phyloP scores from a whole-genome alignment of 2,329 filamentous ascomycete species.

The Fusarium albidum region DNA sequence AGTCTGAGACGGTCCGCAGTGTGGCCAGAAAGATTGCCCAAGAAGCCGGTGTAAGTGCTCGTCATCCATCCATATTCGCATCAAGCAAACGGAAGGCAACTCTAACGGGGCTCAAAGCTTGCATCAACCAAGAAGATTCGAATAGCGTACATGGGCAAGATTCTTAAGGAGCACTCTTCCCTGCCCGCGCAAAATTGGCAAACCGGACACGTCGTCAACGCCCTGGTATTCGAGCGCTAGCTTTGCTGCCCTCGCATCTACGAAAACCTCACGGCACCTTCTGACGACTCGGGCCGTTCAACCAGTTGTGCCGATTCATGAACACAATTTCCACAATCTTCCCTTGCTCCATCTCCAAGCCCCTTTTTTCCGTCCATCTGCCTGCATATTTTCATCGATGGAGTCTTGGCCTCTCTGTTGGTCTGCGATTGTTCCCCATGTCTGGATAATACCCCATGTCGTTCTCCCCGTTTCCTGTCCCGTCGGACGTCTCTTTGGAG shows the following conservation, averaged over 20 bases:
- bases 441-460: constrained; percentile 42
- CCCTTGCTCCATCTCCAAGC: background rate
- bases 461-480: constrained; percentile 12
- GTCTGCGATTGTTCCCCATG: constrained; percentile 18
- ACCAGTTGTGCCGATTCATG: background rate
- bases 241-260: background rate
- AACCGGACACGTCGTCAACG: constrained; percentile 78
- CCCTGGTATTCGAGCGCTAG: constrained; percentile 68
- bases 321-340: background rate
- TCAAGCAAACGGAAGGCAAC: background rate
- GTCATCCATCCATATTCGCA: background rate
- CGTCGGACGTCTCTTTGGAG: constrained; percentile 22
- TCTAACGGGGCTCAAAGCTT: constrained; percentile 55
- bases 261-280: background rate
- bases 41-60: constrained; percentile 66
- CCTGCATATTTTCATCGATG: constrained; percentile 9
- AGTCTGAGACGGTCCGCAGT: constrained; percentile 69
- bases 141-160: constrained; percentile 82
- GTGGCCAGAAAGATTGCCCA: constrained; percentile 70
- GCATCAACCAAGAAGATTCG: constrained; percentile 66
- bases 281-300: too few species aligned
- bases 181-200: constrained; percentile 79
- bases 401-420: constrained; percentile 3
- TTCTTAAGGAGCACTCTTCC: constrained; percentile 73
- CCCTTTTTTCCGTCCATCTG: background rate